Percentiles rank a stretch among this genome's conserved stretches.
These are phyloP conservation scores for Cladophialophora yegresii DNA, from an alignment of 2,329 filamentous ascomycete genomes.

Conservation along the genomic window DNA sequence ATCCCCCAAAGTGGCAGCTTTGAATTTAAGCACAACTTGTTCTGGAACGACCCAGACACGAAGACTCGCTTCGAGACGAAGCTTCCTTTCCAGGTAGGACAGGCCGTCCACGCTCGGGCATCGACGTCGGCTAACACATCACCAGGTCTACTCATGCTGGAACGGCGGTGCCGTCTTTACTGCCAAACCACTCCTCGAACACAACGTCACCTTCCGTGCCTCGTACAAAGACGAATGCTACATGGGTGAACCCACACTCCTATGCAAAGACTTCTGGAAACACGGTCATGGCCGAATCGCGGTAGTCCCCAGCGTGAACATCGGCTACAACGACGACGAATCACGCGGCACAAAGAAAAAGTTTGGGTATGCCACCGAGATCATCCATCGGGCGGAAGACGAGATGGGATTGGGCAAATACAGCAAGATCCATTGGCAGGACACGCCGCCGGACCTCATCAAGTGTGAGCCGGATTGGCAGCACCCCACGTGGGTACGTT, in stretches of 20 bases:
- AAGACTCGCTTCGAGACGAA: conserved; percentile 41
- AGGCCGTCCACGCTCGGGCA: background rate
- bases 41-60: conserved; percentile 53
- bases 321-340: conserved; percentile 56
- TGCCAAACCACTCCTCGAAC: conserved; percentile 51
- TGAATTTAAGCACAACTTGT: conserved; percentile 54
- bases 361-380: conserved; percentile 51
- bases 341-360: conserved; percentile 51
- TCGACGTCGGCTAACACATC: background rate
- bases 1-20: conserved; percentile 55
- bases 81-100: conserved; percentile 53
- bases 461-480: conserved; percentile 31
- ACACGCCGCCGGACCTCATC: conserved; percentile 31
- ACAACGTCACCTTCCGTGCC: conserved; percentile 51
- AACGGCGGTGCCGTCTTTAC: conserved; percentile 58
- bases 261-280: conserved; percentile 61
- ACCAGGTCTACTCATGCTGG: conserved; percentile 61
- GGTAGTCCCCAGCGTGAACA: conserved; percentile 58
- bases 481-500: conserved; percentile 14
- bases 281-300: conserved; percentile 56
- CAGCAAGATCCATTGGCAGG: conserved; percentile 33
- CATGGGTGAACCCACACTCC: conserved; percentile 58
- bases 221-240: conserved; percentile 51
- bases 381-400: conserved; percentile 24
- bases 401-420: conserved; percentile 3